Evolutionary conservation across 139 green algal genomes (phyloP).

Genomic region (Tetraselmis striata): DNA sequence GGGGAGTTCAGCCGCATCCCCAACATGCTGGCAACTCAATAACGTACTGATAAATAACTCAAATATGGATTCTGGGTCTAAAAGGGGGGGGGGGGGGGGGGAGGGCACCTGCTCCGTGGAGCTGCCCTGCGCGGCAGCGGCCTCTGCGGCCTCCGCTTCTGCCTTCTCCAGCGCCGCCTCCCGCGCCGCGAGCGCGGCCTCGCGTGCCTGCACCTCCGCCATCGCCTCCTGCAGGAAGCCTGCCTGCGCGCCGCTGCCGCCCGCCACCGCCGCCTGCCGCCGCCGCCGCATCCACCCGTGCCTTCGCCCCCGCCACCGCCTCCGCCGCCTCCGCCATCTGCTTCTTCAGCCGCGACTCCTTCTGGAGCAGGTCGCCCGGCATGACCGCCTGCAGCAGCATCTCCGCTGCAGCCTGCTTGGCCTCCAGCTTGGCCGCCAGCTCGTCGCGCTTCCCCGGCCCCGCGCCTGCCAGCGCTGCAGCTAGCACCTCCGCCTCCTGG

Average conservation of each 20-base stretch:
- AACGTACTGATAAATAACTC: no score
- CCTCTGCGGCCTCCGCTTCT: neutral
- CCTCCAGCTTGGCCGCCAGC: neutral
- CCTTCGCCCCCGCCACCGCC: no score
- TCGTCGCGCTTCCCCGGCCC: no score
- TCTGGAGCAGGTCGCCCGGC: neutral
- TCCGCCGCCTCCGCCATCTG: neutral
- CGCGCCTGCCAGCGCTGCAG: neutral
- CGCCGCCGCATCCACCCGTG: neutral
- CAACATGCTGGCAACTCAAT: no score
- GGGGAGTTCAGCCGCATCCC: no score
- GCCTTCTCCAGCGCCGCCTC: neutral
- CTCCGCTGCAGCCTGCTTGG: neutral
- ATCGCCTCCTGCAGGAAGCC: neutral
- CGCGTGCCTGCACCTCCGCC: neutral
- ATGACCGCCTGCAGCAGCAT: neutral
- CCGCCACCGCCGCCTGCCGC: no score
- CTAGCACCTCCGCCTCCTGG: neutral
- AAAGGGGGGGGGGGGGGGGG: no score
- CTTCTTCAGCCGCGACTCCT: neutral
- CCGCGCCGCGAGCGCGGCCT: neutral
- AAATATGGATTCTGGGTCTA: no score
- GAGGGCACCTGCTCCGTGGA: neutral
- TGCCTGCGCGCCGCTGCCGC: neutral
- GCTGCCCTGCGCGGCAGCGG: neutral